These are phyloP conservation scores for Peronospora destructor DNA, from an alignment of 352 stramenopile genomes.

Conservation along the genomic window DNA sequence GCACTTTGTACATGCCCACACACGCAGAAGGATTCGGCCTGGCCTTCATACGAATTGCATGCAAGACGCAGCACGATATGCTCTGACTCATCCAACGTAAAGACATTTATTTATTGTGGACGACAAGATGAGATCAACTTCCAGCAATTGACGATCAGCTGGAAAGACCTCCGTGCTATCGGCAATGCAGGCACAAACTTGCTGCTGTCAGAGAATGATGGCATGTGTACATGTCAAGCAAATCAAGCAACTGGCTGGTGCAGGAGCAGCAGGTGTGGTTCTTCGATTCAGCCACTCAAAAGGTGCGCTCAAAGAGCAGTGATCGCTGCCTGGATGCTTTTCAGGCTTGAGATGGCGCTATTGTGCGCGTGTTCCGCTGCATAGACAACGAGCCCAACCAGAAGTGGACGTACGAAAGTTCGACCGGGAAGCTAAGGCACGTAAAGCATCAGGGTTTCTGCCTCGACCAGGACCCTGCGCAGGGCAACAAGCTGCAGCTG, in stretches of 20 bases:
- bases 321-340: slow-evolving; percentile 62
- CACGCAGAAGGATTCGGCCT: no score
- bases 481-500: slow-evolving; percentile 54
- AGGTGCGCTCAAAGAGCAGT: slow-evolving; percentile 60
- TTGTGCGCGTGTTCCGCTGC: slow-evolving; percentile 51
- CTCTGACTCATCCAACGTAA: no score
- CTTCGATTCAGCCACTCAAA: slow-evolving; percentile 41
- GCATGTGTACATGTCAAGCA: slow-evolving; percentile 34
- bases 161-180: slow-evolving; percentile 24
- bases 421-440: slow-evolving; percentile 41
- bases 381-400: slow-evolving; percentile 51
- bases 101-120: no score
- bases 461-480: slow-evolving; percentile 38
- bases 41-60: no score
- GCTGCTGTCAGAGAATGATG: slow-evolving; percentile 35
- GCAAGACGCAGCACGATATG: no score
- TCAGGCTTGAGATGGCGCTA: slow-evolving; percentile 38
- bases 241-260: slow-evolving; percentile 41
- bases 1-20: no score
- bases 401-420: slow-evolving; percentile 53
- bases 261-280: slow-evolving; percentile 60
- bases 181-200: slow-evolving; percentile 28
- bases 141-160: slow-evolving; percentile 29
- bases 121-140: slow-evolving; percentile 51
- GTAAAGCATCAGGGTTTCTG: slow-evolving; percentile 45